These are phyloP conservation scores for Phytopythium ostracodes DNA, from an alignment of 352 stramenopile species.

Conservation along the genomic window DNA sequence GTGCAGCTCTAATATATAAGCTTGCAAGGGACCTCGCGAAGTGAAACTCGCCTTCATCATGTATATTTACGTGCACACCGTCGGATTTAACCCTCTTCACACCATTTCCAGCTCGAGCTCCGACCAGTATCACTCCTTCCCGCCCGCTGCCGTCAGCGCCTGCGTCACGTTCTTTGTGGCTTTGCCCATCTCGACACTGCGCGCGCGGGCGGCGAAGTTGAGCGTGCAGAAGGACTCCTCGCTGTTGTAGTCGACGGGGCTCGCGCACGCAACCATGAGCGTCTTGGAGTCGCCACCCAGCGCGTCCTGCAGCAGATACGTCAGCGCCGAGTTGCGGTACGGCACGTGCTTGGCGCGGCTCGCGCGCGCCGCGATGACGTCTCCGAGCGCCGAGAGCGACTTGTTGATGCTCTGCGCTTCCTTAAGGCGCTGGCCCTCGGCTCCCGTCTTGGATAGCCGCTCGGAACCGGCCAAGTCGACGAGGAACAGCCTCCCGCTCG, in stretches of 20 bases:
- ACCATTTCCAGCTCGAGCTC: neutral
- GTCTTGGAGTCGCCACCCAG: conserved; percentile 91
- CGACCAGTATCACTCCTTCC: conserved; percentile 4
- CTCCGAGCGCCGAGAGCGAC: conserved; percentile 93
- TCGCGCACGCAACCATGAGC: conserved; percentile 91
- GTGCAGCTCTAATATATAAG: conserved; percentile 2
- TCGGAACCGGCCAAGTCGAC: conserved; percentile 90
- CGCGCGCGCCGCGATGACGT: conserved; percentile 93
- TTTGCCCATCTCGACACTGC: conserved; percentile 89
- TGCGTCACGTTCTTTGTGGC: conserved; percentile 79
- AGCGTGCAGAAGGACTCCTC: conserved; percentile 92
- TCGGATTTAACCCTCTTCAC: neutral
- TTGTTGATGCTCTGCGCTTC: conserved; percentile 95
- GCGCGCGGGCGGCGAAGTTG: conserved; percentile 86
- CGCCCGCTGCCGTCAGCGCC: conserved; percentile 18
- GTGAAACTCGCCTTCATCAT: neutral
- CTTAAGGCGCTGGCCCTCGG: conserved; percentile 82
- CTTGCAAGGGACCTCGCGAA: neutral
- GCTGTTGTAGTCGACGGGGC: conserved; percentile 89
- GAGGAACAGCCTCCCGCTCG: conserved; percentile 80
- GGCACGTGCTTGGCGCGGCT: conserved; percentile 91
- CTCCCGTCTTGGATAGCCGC: conserved; percentile 86
- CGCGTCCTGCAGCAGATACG: conserved; percentile 92
- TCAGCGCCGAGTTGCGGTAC: conserved; percentile 94
- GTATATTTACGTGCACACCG: neutral